Percentiles rank a stretch among this genome's conserved stretches.
phyloP scores from a whole-genome alignment of 495 filamentous ascomycete species.

The Pseudomonodictys pantanalensis region DNA sequence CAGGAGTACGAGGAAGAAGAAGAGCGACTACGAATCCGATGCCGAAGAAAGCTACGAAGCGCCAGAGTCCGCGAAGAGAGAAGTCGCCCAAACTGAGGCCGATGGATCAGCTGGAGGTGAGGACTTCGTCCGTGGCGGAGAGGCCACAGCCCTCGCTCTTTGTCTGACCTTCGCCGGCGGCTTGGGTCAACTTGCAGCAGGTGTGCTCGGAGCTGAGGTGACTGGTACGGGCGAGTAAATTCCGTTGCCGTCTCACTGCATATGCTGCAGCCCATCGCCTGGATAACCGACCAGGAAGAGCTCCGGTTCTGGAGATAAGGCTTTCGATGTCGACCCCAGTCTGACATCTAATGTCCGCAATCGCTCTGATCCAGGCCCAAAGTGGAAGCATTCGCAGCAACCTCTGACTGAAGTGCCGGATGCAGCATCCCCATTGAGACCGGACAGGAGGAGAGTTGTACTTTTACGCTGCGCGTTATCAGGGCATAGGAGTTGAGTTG shows the following conservation, averaged over 20 bases:
- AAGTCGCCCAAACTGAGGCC: conserved; percentile 21
- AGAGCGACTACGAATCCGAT: conserved; percentile 17
- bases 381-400: too few species aligned
- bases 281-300: too few species aligned
- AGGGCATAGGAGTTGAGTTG: background rate
- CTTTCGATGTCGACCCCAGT: too few species aligned
- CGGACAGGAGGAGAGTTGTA: too few species aligned
- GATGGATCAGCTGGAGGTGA: conserved; percentile 12
- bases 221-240: background rate
- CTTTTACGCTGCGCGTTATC: too few species aligned
- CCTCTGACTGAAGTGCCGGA: too few species aligned
- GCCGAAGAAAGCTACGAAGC: conserved; percentile 26
- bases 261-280: too few species aligned
- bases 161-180: conserved; percentile 22
- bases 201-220: conserved; percentile 27
- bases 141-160: conserved; percentile 25
- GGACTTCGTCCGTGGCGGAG: conserved; percentile 22
- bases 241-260: background rate
- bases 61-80: background rate
- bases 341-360: too few species aligned
- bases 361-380: too few species aligned
- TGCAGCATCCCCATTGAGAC: too few species aligned
- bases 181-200: conserved; percentile 21
- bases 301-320: too few species aligned
- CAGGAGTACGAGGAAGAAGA: conserved; percentile 21